Evolutionary conservation across 225 moss, liverwort and hornwort genomes (phyloP).

Genomic region (Antitrichia curtipendula): DNA sequence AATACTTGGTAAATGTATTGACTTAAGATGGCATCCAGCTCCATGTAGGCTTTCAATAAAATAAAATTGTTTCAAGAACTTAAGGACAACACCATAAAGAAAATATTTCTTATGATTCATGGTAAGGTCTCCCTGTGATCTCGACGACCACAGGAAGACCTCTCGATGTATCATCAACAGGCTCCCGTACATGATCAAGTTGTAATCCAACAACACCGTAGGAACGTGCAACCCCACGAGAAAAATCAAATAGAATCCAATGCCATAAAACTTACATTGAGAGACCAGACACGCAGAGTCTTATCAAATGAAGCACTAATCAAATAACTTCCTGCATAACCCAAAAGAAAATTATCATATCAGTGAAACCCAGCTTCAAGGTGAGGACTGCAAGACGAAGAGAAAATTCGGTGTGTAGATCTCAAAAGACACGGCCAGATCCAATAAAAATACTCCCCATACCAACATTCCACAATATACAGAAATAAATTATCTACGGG

Average conservation of each 20-base stretch:
- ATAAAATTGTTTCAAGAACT: not conserved
- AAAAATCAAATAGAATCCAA: not conserved
- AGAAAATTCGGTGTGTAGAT: not conserved
- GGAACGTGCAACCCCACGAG: not conserved
- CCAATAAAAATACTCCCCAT: not conserved
- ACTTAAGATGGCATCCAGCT: not conserved
- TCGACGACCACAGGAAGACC: not conserved
- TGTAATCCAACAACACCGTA: not conserved
- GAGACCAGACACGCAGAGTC: conserved; percentile 79
- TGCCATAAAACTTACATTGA: conserved; percentile 40
- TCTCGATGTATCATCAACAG: not conserved
- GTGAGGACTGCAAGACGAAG: not conserved
- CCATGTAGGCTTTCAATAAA: not conserved
- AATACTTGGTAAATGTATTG: not conserved
- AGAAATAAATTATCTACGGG: not conserved
- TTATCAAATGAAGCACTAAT: conserved; percentile 94
- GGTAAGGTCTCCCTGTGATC: not conserved
- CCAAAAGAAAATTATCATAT: not conserved
- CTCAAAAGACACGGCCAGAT: not conserved
- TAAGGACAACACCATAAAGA: not conserved
- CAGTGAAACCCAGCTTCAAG: not conserved
- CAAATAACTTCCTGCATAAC: conserved; percentile 54
- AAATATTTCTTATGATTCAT: not conserved
- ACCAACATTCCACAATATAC: not conserved
- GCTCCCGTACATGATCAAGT: not conserved